phyloP scores from a whole-genome alignment of 2,329 filamentous ascomycete genomes.

The Ophiostoma ulmi region DNA sequence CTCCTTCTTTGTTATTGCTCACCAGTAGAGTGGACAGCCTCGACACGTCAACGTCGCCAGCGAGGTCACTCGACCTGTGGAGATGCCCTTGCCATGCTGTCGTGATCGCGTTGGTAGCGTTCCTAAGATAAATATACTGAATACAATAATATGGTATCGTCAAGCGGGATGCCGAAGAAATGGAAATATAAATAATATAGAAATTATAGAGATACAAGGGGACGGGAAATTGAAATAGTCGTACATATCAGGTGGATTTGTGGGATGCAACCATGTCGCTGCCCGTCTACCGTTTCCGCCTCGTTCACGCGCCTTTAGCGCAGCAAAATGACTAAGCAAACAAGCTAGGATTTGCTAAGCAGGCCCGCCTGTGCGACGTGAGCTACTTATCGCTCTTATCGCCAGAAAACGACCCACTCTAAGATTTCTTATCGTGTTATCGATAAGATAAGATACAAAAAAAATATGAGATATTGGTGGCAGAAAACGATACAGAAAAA shows the following conservation, averaged over 20 bases:
- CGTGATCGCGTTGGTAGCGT: neutral
- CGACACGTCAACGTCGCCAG: neutral
- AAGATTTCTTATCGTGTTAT: neutral
- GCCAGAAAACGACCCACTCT: neutral
- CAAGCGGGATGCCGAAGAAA: neutral
- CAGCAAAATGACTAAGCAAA: neutral
- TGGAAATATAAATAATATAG: neutral
- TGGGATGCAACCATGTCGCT: neutral
- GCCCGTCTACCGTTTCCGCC: neutral
- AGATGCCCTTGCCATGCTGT: neutral
- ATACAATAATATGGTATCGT: neutral
- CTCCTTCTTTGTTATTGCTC: neutral
- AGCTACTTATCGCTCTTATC: neutral
- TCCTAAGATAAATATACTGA: too few relatives aligned
- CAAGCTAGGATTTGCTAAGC: neutral
- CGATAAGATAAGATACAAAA: conserved; percentile 23
- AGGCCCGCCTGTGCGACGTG: neutral
- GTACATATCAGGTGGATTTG: neutral
- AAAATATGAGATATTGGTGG: conserved; percentile 13
- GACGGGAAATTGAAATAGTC: conserved; percentile 1
- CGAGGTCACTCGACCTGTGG: conserved; percentile 5
- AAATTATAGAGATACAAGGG: neutral
- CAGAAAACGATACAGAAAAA: conserved; percentile 18
- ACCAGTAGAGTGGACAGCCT: neutral
- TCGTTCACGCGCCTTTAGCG: neutral